Conservation (phyloP, 805 yeast genomes). For the Schwanniomyces pseudopolymorphus region DNA sequence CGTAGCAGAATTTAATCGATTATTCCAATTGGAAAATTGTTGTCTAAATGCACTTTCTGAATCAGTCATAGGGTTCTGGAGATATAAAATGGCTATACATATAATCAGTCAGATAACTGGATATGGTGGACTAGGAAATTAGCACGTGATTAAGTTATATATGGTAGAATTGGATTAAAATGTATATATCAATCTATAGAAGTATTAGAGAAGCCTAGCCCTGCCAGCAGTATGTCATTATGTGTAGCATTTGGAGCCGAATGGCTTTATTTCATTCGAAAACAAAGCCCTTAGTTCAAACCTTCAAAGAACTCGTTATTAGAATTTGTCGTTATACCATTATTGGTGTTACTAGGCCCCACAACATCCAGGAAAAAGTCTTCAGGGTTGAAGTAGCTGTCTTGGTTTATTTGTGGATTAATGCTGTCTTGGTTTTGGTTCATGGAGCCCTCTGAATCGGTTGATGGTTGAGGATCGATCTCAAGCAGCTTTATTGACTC, state of each 20-base stretch:
- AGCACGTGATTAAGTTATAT: neutral
- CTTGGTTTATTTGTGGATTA: conserved; percentile 5
- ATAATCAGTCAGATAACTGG: neutral
- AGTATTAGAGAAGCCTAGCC: neutral
- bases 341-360: conserved; percentile 3
- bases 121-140: too few relatives aligned
- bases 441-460: neutral
- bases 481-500: conserved; percentile 18
- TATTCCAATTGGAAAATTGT: conserved; percentile 34
- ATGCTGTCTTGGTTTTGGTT: conserved; percentile 1
- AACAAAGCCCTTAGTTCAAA: neutral
- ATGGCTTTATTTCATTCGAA: neutral
- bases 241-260: neutral
- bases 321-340: neutral
- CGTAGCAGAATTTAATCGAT: conserved; percentile 6
- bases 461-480: conserved; percentile 1
- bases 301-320: conserved; percentile 2
- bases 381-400: conserved; percentile 22
- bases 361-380: conserved; percentile 26
- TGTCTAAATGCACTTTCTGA: conserved; percentile 34
- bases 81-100: neutral
- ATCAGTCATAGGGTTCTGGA: conserved; percentile 20
- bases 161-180: too few relatives aligned
- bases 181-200: neutral
- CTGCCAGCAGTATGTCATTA: conserved; percentile 1